phyloP scores from a whole-genome alignment of 495 filamentous ascomycete genomes.

The Barbatosphaeria neglecta region DNA sequence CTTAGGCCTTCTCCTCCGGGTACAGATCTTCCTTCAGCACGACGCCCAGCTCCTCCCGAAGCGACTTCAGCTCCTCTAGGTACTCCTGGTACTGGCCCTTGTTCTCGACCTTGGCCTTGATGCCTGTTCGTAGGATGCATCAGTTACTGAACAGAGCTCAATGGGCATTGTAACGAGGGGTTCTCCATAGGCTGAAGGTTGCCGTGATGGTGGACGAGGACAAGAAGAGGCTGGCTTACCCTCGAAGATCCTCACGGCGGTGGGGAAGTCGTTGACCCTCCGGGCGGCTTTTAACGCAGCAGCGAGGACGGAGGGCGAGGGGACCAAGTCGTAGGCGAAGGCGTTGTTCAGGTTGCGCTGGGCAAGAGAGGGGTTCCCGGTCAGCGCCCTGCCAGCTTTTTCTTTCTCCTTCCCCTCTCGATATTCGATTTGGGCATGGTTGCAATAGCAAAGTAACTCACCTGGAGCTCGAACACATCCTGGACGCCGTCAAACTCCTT shows the following conservation, averaged over 20 bases:
- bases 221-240: constrained; percentile 40
- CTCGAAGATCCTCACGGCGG: constrained; percentile 95
- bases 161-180: too few species aligned
- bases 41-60: constrained; percentile 90
- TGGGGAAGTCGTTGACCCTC: constrained; percentile 97
- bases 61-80: constrained; percentile 78
- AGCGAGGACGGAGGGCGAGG: constrained; percentile 80
- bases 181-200: too few species aligned
- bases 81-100: constrained; percentile 96
- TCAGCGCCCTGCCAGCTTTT: too few species aligned
- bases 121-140: constrained; percentile 43
- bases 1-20: constrained; percentile 53
- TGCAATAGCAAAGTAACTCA: constrained; percentile 33
- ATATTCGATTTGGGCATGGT: too few species aligned
- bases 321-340: constrained; percentile 99
- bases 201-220: too few species aligned
- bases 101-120: constrained; percentile 99
- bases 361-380: constrained; percentile 3
- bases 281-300: constrained; percentile 85
- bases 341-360: constrained; percentile 99
- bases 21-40: constrained; percentile 89
- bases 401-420: too few species aligned
- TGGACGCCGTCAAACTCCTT: constrained; percentile 97
- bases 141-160: too few species aligned
- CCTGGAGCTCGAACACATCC: constrained; percentile 99